A percentile compares a stretch with the other conserved stretches of the same genome.
These are phyloP conservation scores for Agaricus sinodeliciosus DNA, from an alignment of 768 basidiomycete genomes.

Conservation along the genomic window DNA sequence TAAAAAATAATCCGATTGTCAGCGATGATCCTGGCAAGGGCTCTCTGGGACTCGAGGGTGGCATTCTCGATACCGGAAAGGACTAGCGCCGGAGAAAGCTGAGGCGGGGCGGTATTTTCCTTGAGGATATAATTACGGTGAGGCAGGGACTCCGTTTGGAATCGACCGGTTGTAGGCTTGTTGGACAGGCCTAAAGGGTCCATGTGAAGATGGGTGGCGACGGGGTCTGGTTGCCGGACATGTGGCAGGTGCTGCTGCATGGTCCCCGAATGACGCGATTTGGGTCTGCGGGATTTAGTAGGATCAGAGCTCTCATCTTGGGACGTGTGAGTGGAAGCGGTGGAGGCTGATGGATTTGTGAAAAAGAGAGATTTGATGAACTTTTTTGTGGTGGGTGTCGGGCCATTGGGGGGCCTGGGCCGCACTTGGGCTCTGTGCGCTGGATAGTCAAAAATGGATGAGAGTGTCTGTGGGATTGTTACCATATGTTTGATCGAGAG, in stretches of 20 bases:
- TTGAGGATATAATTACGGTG: constrained; percentile 20
- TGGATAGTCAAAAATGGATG: constrained; percentile 50
- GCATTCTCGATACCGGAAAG: constrained; percentile 67
- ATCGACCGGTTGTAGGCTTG: constrained; percentile 1
- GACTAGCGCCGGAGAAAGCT: constrained; percentile 56
- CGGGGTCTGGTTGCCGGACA: constrained; percentile 3
- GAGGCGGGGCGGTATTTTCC: constrained; percentile 28
- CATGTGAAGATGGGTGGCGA: background rate
- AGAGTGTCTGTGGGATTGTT: constrained; percentile 40
- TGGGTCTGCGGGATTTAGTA: constrained; percentile 6
- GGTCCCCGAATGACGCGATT: constrained; percentile 8
- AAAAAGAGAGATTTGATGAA: constrained; percentile 26
- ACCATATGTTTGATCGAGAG: background rate
- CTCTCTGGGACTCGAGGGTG: constrained; percentile 45
- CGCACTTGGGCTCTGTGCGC: constrained; percentile 52
- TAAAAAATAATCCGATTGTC: constrained; percentile 47
- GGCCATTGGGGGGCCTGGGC: constrained; percentile 6
- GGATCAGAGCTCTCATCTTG: constrained; percentile 19
- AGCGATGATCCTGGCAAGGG: constrained; percentile 44
- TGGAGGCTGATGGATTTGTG: constrained; percentile 12
- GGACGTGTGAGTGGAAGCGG: constrained; percentile 14
- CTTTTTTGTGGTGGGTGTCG: constrained; percentile 10
- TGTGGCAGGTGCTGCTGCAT: constrained; percentile 8
- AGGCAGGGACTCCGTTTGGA: constrained; percentile 3
- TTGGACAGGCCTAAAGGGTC: background rate